Evolutionary conservation across 768 basidiomycete species (phyloP).

Genomic region (Phaeotremella skinneri): DNA sequence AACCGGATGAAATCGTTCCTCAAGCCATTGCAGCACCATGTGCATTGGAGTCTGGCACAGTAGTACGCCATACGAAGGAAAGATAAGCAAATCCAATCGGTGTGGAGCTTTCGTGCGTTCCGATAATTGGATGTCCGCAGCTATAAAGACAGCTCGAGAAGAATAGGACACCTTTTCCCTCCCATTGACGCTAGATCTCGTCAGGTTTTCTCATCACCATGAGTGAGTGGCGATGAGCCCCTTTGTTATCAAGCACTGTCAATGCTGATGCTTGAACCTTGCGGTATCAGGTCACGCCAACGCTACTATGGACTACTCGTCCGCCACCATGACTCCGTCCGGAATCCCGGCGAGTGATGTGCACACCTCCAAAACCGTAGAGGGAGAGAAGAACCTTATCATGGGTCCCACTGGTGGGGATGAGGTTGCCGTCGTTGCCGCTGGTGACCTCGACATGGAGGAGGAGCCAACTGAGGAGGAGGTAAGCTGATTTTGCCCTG

Average conservation of each 20-base stretch:
- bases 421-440: conserved; percentile 4
- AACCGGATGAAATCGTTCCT: too few relatives aligned
- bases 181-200: too few relatives aligned
- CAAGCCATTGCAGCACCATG: too few relatives aligned
- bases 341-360: conserved; percentile 18
- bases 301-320: conserved; percentile 27
- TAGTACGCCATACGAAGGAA: not conserved
- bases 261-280: not conserved
- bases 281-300: conserved; percentile 16
- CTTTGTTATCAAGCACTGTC: not conserved
- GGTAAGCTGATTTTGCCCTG: conserved; percentile 13
- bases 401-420: not conserved
- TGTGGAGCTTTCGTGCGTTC: not conserved
- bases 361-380: not conserved
- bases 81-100: not conserved
- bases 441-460: conserved; percentile 15
- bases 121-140: too few relatives aligned
- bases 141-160: too few relatives aligned
- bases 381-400: not conserved
- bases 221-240: not conserved
- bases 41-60: not conserved
- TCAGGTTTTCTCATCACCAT: not conserved
- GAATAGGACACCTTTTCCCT: too few relatives aligned
- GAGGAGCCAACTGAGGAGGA: conserved; percentile 43
- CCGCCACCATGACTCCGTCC: conserved; percentile 23